Evolutionary conservation across 768 basidiomycete species (phyloP), one percentile per base, ranked within the genome.

Genomic region (Serpula lacrymans): DNA sequence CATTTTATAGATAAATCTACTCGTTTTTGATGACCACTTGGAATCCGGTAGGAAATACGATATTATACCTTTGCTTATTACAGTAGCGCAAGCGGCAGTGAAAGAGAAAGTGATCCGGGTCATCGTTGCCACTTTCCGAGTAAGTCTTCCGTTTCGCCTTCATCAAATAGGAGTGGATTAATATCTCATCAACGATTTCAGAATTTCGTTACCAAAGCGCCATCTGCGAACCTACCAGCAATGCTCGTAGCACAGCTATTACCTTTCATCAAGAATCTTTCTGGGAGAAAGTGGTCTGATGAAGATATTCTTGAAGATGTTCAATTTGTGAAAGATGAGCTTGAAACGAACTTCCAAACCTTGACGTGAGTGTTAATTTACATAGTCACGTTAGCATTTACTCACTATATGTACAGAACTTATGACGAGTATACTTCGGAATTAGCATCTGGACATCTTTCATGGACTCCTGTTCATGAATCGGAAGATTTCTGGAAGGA

Each of bases 401-500:
- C 9, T 13, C 24, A 17, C n/a, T 26, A 12, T 42, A 34, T 13
- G 14, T 40, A 16, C 48, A 97, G 93, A 43, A 99, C 92, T 1
- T 99, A 88, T 59, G 96, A 98, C 58, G 94, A 97, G 63, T 99
- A 97, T 56, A 79, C 77, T 9, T 93, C 91, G 0, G 95, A 98
- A 60, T 68, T 99, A 22, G 70, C 80, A 13, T 89, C 88, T 4
- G 93, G 94, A 2, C 91, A 92, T 59, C 67, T 98, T 18, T 87
- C 90, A 5, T 98, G 96, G 96, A 83, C 89, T 4, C 94, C 95
- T 10, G 88, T 91, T 8, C 96, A 99, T 55, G 89, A 93, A 57
- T 94, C 89, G 2, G 95, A 97, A 45, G 82, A 91, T 25, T 99
- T 99, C 68, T 99, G 96, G 96, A 89, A 87, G 56, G 92, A 94